Percentiles rank a stretch among this genome's conserved stretches.
Evolutionary conservation across 345 rosid species (phyloP).

Genomic region (Brassica cretica): DNA sequence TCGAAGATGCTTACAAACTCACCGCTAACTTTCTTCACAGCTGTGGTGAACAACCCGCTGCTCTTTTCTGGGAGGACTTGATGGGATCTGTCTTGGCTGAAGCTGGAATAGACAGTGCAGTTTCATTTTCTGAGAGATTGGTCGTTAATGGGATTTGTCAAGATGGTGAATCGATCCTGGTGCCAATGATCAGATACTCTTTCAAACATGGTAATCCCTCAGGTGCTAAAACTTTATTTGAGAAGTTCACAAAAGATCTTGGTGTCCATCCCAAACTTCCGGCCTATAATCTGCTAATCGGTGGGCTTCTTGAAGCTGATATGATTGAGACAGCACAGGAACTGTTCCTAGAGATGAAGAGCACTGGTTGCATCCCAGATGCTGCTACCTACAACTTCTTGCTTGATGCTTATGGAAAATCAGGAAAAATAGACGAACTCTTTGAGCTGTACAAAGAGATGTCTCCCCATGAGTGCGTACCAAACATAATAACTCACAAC

Average conservation of each 20-base stretch:
- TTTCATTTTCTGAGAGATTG: conserved; percentile 65
- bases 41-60: conserved; percentile 30
- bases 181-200: conserved; percentile 65
- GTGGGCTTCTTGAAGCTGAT: conserved; percentile 60
- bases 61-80: conserved; percentile 69
- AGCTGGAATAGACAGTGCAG: conserved; percentile 60
- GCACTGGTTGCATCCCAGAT: conserved; percentile 59
- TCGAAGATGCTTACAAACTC: conserved; percentile 70
- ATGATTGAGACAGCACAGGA: conserved; percentile 50
- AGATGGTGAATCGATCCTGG: conserved; percentile 58
- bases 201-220: conserved; percentile 57
- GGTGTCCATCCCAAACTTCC: conserved; percentile 53
- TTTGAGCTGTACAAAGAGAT: conserved; percentile 64
- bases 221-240: conserved; percentile 54
- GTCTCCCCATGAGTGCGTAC: conserved; percentile 54
- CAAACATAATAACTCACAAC: conserved; percentile 73
- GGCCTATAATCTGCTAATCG: conserved; percentile 60
- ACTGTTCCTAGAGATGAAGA: conserved; percentile 63
- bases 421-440: conserved; percentile 55
- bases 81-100: conserved; percentile 64
- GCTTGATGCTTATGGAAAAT: conserved; percentile 68
- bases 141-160: conserved; percentile 46
- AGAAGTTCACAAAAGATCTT: conserved; percentile 60
- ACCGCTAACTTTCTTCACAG: conserved; percentile 53
- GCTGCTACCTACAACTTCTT: conserved; percentile 70